Conservation (phyloP, 2,329 filamentous ascomycete genomes). For the Sporothrix brasiliensis region DNA sequence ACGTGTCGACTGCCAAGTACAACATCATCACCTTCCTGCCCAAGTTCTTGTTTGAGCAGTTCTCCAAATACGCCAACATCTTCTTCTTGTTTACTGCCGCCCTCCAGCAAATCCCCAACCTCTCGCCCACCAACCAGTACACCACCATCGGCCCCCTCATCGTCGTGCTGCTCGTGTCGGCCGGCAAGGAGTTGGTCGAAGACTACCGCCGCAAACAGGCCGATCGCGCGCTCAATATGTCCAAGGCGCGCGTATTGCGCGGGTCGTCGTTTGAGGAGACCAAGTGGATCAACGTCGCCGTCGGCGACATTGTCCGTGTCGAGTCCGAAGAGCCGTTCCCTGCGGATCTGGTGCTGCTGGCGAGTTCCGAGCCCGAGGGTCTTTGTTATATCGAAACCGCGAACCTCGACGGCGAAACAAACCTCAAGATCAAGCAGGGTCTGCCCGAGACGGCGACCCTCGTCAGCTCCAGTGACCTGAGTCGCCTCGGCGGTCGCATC, state of each 20-base stretch:
- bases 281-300: conserved; percentile 90
- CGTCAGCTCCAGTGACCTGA: conserved; percentile 84
- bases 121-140: conserved; percentile 92
- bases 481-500: conserved; percentile 80
- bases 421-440: conserved; percentile 97
- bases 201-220: conserved; percentile 88
- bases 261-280: conserved; percentile 83
- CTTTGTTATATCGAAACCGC: conserved; percentile 98
- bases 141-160: conserved; percentile 94
- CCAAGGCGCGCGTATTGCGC: conserved; percentile 78
- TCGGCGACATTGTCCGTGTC: conserved; percentile 90
- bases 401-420: conserved; percentile 96
- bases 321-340: conserved; percentile 95
- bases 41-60: conserved; percentile 97
- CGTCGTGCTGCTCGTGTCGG: conserved; percentile 90
- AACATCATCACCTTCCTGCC: conserved; percentile 90
- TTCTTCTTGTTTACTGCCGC: conserved; percentile 98
- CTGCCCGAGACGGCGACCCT: conserved; percentile 88
- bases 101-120: conserved; percentile 90
- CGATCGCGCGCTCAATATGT: conserved; percentile 84
- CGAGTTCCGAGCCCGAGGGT: conserved; percentile 95
- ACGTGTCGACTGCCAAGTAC: conserved; percentile 97
- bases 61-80: conserved; percentile 98
- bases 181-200: conserved; percentile 90
- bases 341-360: conserved; percentile 86